These are phyloP conservation scores for Coemansia sp. DNA, from an alignment of 192 early-diverging fungal genomes.

Conservation along the genomic window DNA sequence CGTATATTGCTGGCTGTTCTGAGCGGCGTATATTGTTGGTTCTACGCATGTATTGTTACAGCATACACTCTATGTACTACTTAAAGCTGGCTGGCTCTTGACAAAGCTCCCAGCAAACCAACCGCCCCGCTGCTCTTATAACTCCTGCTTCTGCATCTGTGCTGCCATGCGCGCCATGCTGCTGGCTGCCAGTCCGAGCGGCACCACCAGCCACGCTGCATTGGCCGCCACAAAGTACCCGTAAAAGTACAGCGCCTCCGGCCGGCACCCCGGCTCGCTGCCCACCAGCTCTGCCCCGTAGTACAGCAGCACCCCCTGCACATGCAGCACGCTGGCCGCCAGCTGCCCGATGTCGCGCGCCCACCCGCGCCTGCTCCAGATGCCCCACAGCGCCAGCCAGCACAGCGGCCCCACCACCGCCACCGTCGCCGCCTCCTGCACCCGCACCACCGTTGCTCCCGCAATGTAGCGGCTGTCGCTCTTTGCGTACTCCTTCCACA, in stretches of 20 bases:
- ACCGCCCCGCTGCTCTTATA: too few species aligned
- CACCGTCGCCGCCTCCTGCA: slow-evolving; percentile 64
- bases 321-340: slow-evolving; percentile 56
- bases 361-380: slow-evolving; percentile 21
- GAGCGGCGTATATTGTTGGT: too few species aligned
- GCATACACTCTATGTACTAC: too few species aligned
- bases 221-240: slow-evolving; percentile 67
- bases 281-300: slow-evolving; percentile 58
- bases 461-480: slow-evolving; percentile 69
- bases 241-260: slow-evolving; percentile 59
- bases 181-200: slow-evolving; percentile 36
- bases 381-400: slow-evolving; percentile 19
- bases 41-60: too few species aligned
- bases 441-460: slow-evolving; percentile 52
- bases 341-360: slow-evolving; percentile 56
- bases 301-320: slow-evolving; percentile 67
- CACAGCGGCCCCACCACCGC: slow-evolving; percentile 38
- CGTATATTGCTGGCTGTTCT: too few species aligned
- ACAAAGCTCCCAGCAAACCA: too few species aligned
- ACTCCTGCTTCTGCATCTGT: background rate
- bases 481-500: slow-evolving; percentile 76
- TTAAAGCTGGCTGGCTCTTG: too few species aligned
- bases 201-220: slow-evolving; percentile 63
- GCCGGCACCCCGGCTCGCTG: slow-evolving; percentile 53
- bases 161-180: slow-evolving; percentile 4